Percentiles rank a stretch among this genome's conserved stretches.
Conservation (phyloP, 495 filamentous ascomycete genomes). For the Neohortaea acidophila region DNA sequence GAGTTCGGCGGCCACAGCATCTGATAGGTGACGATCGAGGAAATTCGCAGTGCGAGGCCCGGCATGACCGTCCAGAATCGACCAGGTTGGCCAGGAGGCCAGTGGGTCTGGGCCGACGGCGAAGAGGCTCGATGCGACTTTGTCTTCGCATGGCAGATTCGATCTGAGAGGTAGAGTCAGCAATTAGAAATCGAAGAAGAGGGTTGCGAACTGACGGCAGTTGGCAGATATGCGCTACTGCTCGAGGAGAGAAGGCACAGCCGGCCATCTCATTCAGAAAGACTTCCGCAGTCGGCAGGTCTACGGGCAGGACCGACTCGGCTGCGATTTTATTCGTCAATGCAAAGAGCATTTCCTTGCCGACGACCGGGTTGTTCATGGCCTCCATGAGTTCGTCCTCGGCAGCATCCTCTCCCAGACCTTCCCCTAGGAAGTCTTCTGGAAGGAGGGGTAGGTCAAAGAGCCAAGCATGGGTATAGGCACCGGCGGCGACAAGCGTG, state of each 20-base stretch:
- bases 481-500: slow-evolving; percentile 1
- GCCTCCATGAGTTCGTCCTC: slow-evolving; percentile 4
- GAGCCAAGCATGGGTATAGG: slow-evolving; percentile 2
- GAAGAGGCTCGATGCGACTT: slow-evolving; percentile 1
- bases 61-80: slow-evolving; percentile 13
- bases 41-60: slow-evolving; percentile 8
- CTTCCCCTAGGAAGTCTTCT: background rate
- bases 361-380: slow-evolving; percentile 4
- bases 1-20: background rate
- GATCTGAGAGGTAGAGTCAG: too few species aligned
- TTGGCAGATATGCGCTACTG: slow-evolving; percentile 6
- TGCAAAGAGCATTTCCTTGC: background rate
- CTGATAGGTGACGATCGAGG: slow-evolving; percentile 1
- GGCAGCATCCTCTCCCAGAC: background rate
- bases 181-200: too few species aligned
- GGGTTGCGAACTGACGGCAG: too few species aligned
- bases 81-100: slow-evolving; percentile 9
- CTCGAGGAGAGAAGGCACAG: slow-evolving; percentile 1
- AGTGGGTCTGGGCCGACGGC: slow-evolving; percentile 1
- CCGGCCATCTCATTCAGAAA: slow-evolving; percentile 3
- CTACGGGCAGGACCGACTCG: background rate
- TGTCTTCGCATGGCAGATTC: slow-evolving; percentile 14
- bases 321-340: too few species aligned
- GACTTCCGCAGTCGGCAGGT: slow-evolving; percentile 3
- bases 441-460: slow-evolving; percentile 1